Evolutionary conservation across 1,284 basidiomycete species (phyloP).

Genomic region (Veloporphyrellus conicus): DNA sequence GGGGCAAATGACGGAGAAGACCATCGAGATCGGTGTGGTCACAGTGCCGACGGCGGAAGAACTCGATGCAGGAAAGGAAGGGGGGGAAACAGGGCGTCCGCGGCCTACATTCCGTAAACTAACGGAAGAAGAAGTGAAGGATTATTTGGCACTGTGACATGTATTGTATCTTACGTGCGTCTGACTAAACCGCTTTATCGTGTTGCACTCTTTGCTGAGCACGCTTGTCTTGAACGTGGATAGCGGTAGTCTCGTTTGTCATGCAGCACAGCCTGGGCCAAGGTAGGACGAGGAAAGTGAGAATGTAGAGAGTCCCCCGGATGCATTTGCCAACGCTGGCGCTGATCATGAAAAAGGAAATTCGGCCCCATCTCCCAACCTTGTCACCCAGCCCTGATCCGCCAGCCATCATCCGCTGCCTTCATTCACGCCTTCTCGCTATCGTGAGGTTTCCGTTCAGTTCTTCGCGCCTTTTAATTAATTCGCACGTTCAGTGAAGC

Average conservation of each 20-base stretch:
- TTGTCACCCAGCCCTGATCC: conserved; percentile 32
- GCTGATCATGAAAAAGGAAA: conserved; percentile 34
- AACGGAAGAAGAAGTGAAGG: conserved; percentile 89
- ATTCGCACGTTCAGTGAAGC: conserved; percentile 19
- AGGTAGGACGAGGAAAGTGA: background rate
- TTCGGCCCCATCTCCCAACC: conserved; percentile 5
- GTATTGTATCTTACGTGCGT: conserved; percentile 35
- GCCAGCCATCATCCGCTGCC: conserved; percentile 18
- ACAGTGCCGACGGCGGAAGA: conserved; percentile 80
- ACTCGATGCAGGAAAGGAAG: conserved; percentile 68
- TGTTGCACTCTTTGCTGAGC: conserved; percentile 17
- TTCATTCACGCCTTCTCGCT: conserved; percentile 30
- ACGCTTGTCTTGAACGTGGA: conserved; percentile 9
- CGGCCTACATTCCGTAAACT: conserved; percentile 91
- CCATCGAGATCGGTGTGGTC: conserved; percentile 96
- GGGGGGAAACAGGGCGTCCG: conserved; percentile 68
- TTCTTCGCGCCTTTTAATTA: conserved; percentile 28
- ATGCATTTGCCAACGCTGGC: conserved; percentile 17
- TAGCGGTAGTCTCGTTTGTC: conserved; percentile 9
- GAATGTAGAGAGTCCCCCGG: conserved; percentile 1
- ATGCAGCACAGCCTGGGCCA: conserved; percentile 1
- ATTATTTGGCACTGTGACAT: conserved; percentile 80
- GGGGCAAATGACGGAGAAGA: conserved; percentile 99
- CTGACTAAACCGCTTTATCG: conserved; percentile 17
- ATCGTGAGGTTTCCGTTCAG: conserved; percentile 31